Base-by-base conservation (phyloP, 192 early-diverging fungal genomes). In the Backusella tarrabulga region DNA sequence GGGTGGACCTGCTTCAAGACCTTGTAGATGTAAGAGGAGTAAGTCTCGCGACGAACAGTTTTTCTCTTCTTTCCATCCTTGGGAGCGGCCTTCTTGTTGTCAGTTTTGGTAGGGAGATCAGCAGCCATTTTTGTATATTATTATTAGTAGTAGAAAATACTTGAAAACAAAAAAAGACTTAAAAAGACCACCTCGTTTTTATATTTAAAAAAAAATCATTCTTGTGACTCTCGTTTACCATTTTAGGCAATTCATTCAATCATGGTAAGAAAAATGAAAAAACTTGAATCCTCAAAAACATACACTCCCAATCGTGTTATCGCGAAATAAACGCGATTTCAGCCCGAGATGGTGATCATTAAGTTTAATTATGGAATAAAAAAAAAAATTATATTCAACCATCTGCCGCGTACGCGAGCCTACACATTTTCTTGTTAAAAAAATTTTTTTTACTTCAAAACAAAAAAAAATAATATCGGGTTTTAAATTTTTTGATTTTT, bases 1-100 rank as follows among this genome's bases (percentile, higher is more conserved):
- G 96, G 96, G 89, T 98, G 96, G 74, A 97, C 95, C 86, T 97
- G 96, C 88, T 97, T 97, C 76, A 97, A 87, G 66, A 98, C 95
- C 88, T 96, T 96, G 93, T 96, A 97, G 89, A 97, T 97, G 88
- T 97, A 97, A 77, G 94, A 92, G 71, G 92, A 92, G 92, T 95
- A 96, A 67, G 95, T 96, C 85, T 97, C 95, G 77, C 93, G 93
- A 80, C 94, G 89, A 76, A 83, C 79, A 77, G 84, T 87, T 83
- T 93, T 94, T 76, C 84, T 83, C 74, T 85, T 91, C 86, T 90
- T 93, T 77, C 85, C 91, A 67, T 89, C 89, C 73, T 85, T 86
- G 60, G 79, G 72, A 21, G 80, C 85, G 74, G 83, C 83, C 77
- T 87, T 90, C 87, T 90, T 93, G 68, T 91, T 87, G 70, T 84